Evolutionary conservation across 306 rosid genomes (phyloP).

Genomic region (Prunus mongolica): DNA sequence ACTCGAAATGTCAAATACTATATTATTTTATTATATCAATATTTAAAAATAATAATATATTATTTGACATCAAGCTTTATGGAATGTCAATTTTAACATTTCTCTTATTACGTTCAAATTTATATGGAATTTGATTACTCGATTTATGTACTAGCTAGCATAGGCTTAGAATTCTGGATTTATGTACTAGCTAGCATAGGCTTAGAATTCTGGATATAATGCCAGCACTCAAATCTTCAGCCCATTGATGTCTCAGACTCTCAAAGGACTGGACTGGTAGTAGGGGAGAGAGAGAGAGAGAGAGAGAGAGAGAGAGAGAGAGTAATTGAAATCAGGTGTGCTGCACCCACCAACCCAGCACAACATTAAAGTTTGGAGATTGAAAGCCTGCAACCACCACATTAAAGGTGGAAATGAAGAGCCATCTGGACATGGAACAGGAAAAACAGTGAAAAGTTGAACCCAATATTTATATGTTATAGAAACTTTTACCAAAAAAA

Average conservation of each 20-base stretch:
- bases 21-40: too few species aligned
- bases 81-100: too few species aligned
- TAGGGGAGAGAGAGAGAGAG: background rate
- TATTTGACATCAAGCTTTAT: too few species aligned
- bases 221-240: too few species aligned
- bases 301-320: background rate
- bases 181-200: too few species aligned
- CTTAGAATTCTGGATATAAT: too few species aligned
- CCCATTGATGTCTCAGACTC: background rate
- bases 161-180: too few species aligned
- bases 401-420: background rate
- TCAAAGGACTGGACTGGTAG: background rate
- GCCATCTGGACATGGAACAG: background rate
- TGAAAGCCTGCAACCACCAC: conserved; percentile 5
- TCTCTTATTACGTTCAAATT: too few species aligned
- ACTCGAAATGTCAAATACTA: too few species aligned
- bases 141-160: too few species aligned
- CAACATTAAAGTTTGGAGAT: conserved; percentile 7
- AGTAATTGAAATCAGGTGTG: conserved; percentile 11
- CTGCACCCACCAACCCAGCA: conserved; percentile 6
- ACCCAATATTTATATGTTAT: background rate
- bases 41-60: too few species aligned
- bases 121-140: too few species aligned
- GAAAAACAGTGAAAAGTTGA: background rate
- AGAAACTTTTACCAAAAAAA: background rate